Evolutionary conservation across 495 filamentous ascomycete species (phyloP), one percentile per base, ranked within the genome.

Genomic region (Hyaloscypha finlandica): DNA sequence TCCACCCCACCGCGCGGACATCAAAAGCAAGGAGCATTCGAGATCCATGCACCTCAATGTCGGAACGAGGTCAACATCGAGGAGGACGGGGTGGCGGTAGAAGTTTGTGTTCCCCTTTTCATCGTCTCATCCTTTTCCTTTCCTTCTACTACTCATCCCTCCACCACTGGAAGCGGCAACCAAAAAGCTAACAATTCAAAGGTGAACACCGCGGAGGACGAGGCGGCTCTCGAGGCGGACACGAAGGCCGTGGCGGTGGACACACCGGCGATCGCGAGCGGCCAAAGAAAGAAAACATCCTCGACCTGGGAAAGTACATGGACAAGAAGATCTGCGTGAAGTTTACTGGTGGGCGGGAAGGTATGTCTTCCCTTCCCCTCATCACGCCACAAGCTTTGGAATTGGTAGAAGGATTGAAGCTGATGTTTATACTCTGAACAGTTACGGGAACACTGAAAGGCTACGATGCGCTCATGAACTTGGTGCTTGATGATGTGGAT

Each of bases 231-330:
- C 71, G 78, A 25, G 65, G 65, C 25, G 65, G 60, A 8, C 71
- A 75, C 37, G 74, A 77, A 31, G 79, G 81, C 68, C 77, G 81
- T 63, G 79, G 84, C 61, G 79, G 81, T 63, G 77, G 78, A 61
- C 75, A 78, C 56, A 77, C 76, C 12, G 73, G 77, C 48, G 77
- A 77, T 61, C 72, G 75, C 54, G 89, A 92, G 75, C 89, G 91
- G 70, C 92, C 93, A 66, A 97, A 97, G 85, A 97, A 97, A 81
- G 94, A 99, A 76, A 97, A 97, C 75, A 99, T 99, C 73, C 85
- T 99, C 25, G 95, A 99, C 70, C 80, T 99, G 68, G 86, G 82
- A 75, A 96, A 96, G 81, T 99, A 97, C 75, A 93, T 96, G 88
- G 95, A 98, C 78, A 94, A 97, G 84, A 84, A 90, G 73, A 90